Evolutionary conservation across 2,329 filamentous ascomycete genomes (phyloP).

Genomic region (Diaporthe sp.): DNA sequence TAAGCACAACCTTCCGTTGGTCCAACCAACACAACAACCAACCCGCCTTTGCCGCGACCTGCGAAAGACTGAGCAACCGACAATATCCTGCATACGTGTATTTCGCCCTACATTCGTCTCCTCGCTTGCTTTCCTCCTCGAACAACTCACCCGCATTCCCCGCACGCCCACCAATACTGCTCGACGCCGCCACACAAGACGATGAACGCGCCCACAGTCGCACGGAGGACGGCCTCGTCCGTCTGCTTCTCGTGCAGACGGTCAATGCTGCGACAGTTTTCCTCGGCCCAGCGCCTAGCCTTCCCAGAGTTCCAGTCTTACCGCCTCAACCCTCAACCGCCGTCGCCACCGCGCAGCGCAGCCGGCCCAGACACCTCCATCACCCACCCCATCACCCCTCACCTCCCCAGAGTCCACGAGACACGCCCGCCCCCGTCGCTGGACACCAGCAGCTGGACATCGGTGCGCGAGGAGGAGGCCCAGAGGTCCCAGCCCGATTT

Average conservation of each 20-base stretch:
- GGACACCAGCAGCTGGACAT: constrained; percentile 53
- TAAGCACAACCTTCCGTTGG: not conserved
- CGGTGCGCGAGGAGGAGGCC: constrained; percentile 73
- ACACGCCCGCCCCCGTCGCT: constrained; percentile 59
- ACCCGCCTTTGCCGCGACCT: not conserved
- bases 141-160: constrained; percentile 2
- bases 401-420: constrained; percentile 66
- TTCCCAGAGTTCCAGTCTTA: constrained; percentile 65
- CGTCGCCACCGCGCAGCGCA: constrained; percentile 58
- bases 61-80: not conserved
- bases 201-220: constrained; percentile 60
- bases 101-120: not conserved
- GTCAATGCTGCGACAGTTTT: constrained; percentile 60
- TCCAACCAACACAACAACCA: constrained; percentile 8
- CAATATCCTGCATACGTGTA: not conserved
- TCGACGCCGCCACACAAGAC: constrained; percentile 21
- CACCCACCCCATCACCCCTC: constrained; percentile 55
- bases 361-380: constrained; percentile 63
- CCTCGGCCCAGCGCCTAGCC: constrained; percentile 49
- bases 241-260: constrained; percentile 58
- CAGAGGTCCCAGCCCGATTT: constrained; percentile 72
- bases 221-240: constrained; percentile 52
- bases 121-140: constrained; percentile 10
- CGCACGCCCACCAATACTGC: not conserved
- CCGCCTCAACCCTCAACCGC: constrained; percentile 59